Base-by-base conservation (phyloP, 139 green algal species). In the Raphidocelis subcapitata region DNA sequence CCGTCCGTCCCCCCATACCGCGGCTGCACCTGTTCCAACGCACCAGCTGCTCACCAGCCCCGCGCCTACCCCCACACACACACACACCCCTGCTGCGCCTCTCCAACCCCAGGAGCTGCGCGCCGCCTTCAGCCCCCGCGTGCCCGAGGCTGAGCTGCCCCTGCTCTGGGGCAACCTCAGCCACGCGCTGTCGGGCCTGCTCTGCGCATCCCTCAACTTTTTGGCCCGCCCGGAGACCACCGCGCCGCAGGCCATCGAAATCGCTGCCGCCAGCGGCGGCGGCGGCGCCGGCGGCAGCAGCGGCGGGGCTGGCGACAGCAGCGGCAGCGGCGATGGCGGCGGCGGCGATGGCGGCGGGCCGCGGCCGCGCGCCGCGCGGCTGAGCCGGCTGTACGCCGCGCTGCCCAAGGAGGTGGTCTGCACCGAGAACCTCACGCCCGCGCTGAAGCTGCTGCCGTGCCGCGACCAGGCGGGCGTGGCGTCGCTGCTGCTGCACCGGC, bases 351-450 rank as follows among this genome's bases (percentile, higher is more conserved):
- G 65, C 15, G 12, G 21, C 46, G 10, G 35, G 26, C 65, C 54
- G 55, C 21, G 21, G 15, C 56, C 69, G 28, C 55, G 2, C 21
- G 28, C 69, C 23, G 57, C 69, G 15, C 2, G 61, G 20, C 1
- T 20, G 16, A 56, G 69, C 21, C 35, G 69, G 60, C 57, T 94
- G 32, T 88, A 89, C 61, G 93, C 81, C 5, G 54, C 70, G 29
- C 68, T 98, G 46, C 86, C 91, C 0, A 73, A 80, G 15, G 94
- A 98, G 78, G 79, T 84, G 12, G 80, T 93, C 0, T 98, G 94
- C 84, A 90, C 86, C 0, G 94, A 98, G 79, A 98, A 97, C 68
- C 79, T 98, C 18, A 93, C 87, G 10, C 90, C 92, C 0, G 98
- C 94, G 94, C 77, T 94, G 28, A 92, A 92, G 79, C 85, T 98